phyloP scores from a whole-genome alignment of 257 asterid species.

The Rehmannia glutinosa region DNA sequence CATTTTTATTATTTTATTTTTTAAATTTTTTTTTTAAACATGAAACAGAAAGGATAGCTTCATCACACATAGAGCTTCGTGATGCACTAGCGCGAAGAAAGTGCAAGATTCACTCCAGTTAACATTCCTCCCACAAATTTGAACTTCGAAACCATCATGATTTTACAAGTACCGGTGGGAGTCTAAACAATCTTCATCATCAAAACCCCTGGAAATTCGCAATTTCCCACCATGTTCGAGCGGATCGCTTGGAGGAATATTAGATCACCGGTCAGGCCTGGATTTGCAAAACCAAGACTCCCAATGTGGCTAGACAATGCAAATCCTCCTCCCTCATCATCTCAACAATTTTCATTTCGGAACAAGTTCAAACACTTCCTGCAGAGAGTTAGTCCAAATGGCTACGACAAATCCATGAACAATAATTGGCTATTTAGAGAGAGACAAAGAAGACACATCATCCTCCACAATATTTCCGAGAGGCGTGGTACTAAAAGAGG shows the following conservation, averaged over 20 bases:
- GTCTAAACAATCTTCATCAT: slow-evolving; percentile 21
- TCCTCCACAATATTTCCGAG: slow-evolving; percentile 23
- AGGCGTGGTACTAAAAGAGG: slow-evolving; percentile 41
- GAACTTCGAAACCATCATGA: slow-evolving; percentile 53
- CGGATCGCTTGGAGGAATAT: slow-evolving; percentile 26
- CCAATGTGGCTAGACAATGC: slow-evolving; percentile 59
- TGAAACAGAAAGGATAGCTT: slow-evolving; percentile 83
- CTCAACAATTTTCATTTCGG: too few species aligned
- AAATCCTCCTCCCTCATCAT: slow-evolving; percentile 11
- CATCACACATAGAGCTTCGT: slow-evolving; percentile 89
- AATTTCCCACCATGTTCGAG: slow-evolving; percentile 34
- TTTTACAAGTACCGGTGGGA: slow-evolving; percentile 32
- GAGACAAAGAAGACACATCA: too few species aligned
- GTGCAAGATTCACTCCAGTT: slow-evolving; percentile 53
- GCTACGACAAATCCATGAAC: slow-evolving; percentile 3
- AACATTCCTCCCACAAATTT: slow-evolving; percentile 41
- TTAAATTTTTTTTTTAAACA: background rate
- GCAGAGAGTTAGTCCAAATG: slow-evolving; percentile 65
- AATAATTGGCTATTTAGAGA: too few species aligned
- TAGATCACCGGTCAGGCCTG: slow-evolving; percentile 32
- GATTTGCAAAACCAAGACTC: slow-evolving; percentile 48
- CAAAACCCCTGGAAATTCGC: slow-evolving; percentile 33
- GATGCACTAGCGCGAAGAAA: slow-evolving; percentile 87
- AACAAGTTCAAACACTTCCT: too few species aligned
- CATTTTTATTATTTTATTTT: too few species aligned